These are phyloP conservation scores for Chalciporus sp. DNA, from an alignment of 1,284 basidiomycete species.

Conservation along the genomic window DNA sequence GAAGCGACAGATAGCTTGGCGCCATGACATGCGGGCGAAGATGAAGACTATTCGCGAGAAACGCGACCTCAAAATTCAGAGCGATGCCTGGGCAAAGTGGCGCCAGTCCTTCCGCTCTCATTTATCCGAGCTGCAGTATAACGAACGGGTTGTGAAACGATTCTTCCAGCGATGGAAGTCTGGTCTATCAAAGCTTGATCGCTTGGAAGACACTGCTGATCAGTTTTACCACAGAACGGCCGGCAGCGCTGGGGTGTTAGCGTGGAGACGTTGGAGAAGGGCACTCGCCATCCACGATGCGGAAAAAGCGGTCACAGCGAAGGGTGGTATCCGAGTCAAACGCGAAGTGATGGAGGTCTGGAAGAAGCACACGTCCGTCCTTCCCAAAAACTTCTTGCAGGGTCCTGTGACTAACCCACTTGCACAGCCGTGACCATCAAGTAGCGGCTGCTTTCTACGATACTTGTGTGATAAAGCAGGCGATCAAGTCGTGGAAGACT, in stretches of 20 bases:
- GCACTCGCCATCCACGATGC: slow-evolving; percentile 43
- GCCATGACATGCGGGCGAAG: slow-evolving; percentile 64
- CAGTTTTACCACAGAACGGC: slow-evolving; percentile 42
- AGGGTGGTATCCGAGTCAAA: slow-evolving; percentile 49
- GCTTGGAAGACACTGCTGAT: slow-evolving; percentile 51
- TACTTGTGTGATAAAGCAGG: slow-evolving; percentile 44
- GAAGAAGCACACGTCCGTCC: slow-evolving; percentile 57
- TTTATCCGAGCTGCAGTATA: slow-evolving; percentile 51
- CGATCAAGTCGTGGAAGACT: slow-evolving; percentile 58
- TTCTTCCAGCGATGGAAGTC: slow-evolving; percentile 56
- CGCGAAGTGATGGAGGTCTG: slow-evolving; percentile 51
- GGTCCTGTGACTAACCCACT: slow-evolving; percentile 12
- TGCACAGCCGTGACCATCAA: slow-evolving; percentile 45
- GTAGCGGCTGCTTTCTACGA: slow-evolving; percentile 49
- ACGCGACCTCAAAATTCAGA: slow-evolving; percentile 50
- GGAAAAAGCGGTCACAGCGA: slow-evolving; percentile 46
- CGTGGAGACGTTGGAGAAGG: slow-evolving; percentile 61
- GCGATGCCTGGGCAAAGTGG: slow-evolving; percentile 65
- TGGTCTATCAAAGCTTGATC: slow-evolving; percentile 41
- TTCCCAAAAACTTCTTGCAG: slow-evolving; percentile 1
- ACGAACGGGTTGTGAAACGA: slow-evolving; percentile 43
- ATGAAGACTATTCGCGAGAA: slow-evolving; percentile 63
- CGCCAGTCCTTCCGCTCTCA: slow-evolving; percentile 52
- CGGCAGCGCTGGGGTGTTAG: slow-evolving; percentile 39
- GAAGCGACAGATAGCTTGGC: slow-evolving; percentile 58